Base-by-base conservation (phyloP, 2,329 filamentous ascomycete species). In the Talaromyces sp. region DNA sequence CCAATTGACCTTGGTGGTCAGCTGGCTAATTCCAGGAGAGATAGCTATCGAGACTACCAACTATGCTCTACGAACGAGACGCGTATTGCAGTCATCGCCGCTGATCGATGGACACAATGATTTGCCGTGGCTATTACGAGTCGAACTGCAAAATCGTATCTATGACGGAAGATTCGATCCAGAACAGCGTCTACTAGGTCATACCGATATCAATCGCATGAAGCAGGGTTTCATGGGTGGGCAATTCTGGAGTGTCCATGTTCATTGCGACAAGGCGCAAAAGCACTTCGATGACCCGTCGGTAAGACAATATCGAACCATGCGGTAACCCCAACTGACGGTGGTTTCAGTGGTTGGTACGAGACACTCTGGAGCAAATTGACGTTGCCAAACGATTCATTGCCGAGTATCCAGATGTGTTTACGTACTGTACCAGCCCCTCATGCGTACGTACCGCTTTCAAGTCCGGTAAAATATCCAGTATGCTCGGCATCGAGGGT, bases 251-350 rank as follows among this genome's bases (percentile, higher is more conserved):
- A 59, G 56, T 43, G 56, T 59, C 35, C 35, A 59, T 22, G 56
- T 59, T 11, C 56, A 59, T 24, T 59, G 56, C 35, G 56, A 59
- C 35, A 43, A 59, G 19, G 35, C 56, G 9, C 56, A 59, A 24
- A 58, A 59, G 35, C 56, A 59, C 56, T 59, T 59, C 27, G 56
- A 59, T 19, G 56, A 59, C 27, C 56, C 56, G 56, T 59, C 56
- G 35, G 56, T 59, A 35, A 59, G 56, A 39, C 37, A 59, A 16
- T 59, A 59, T 41, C 6, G 39, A 41, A n/a, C 0, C 35, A 35
- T 27, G 5, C 22, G 8, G 39, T 14, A 41, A 41, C 16, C 8
- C 39, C 6, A 41, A 41, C 39, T 41, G 39, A 41, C 39, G 39
- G 11, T 16, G 11, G 39, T 41, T 14, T n/a, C 39, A 41, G 39